These are phyloP conservation scores for Cladosporium phlei DNA, from an alignment of 2,329 filamentous ascomycete genomes.

Conservation along the genomic window DNA sequence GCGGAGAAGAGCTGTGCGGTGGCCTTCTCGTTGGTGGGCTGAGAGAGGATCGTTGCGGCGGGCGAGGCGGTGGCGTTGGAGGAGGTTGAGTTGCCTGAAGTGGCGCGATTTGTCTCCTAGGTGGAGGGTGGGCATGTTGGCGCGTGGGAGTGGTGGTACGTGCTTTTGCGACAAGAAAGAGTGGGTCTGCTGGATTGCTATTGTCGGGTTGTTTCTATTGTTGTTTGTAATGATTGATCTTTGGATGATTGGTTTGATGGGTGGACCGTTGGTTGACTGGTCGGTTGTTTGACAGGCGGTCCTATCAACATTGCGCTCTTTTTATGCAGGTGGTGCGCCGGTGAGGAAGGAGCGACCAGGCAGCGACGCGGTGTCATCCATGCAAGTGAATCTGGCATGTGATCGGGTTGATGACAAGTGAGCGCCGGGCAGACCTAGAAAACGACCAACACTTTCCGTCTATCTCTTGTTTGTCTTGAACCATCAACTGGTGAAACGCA, in stretches of 20 bases:
- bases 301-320: no score
- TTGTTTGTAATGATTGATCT: background rate
- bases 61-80: slow-evolving; percentile 1
- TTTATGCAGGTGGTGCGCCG: background rate
- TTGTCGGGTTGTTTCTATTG: background rate
- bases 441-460: no score
- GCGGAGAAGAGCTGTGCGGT: background rate
- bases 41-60: slow-evolving; percentile 5
- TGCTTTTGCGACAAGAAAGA: no score
- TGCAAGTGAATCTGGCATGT: background rate
- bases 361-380: background rate
- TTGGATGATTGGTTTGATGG: background rate
- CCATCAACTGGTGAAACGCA: no score
- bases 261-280: background rate
- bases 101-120: slow-evolving; percentile 7
- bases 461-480: no score
- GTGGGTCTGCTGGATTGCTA: background rate
- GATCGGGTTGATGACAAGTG: background rate
- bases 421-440: no score
- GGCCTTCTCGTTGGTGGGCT: background rate
- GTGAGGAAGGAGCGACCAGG: slow-evolving; percentile 8
- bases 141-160: background rate
- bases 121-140: slow-evolving; percentile 2
- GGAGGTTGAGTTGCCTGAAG: slow-evolving; percentile 4
- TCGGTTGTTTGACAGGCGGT: background rate